A percentile compares a stretch with the other conserved stretches of the same genome.
These are phyloP conservation scores for Dryadomyces sulphureus DNA, from an alignment of 2,329 filamentous ascomycete genomes.

Conservation along the genomic window DNA sequence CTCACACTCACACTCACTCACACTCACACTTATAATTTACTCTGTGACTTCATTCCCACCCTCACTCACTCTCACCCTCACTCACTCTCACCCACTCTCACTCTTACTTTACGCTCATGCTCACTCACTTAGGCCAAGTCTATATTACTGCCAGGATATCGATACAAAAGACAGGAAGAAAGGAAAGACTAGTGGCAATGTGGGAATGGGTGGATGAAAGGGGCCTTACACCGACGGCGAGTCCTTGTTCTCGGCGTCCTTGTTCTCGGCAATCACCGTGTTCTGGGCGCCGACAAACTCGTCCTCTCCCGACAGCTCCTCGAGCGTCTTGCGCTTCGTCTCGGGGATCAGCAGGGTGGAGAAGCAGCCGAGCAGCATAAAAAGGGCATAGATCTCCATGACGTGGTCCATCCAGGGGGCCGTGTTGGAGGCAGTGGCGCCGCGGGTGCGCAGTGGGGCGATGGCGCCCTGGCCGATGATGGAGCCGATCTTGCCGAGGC, in stretches of 20 bases:
- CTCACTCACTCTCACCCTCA: no score
- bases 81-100: no score
- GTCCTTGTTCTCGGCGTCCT: conserved; percentile 8
- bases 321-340: conserved; percentile 60
- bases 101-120: no score
- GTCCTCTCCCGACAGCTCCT: conserved; percentile 32
- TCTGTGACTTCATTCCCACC: no score
- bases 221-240: not conserved
- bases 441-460: conserved; percentile 33
- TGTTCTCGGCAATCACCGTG: no score
- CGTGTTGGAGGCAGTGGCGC: conserved; percentile 22
- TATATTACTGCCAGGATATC: no score
- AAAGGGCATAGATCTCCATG: conserved; percentile 58
- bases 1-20: no score
- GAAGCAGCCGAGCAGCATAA: conserved; percentile 60
- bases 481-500: conserved; percentile 38
- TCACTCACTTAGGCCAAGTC: no score
- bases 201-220: no score
- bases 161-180: no score
- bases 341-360: conserved; percentile 59
- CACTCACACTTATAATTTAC: no score
- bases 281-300: conserved; percentile 10
- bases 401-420: conserved; percentile 63
- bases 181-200: no score
- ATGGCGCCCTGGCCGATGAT: conserved; percentile 45